Evolutionary conservation across 2,329 filamentous ascomycete genomes (phyloP).

Genomic region (Penicillium verrucosum): DNA sequence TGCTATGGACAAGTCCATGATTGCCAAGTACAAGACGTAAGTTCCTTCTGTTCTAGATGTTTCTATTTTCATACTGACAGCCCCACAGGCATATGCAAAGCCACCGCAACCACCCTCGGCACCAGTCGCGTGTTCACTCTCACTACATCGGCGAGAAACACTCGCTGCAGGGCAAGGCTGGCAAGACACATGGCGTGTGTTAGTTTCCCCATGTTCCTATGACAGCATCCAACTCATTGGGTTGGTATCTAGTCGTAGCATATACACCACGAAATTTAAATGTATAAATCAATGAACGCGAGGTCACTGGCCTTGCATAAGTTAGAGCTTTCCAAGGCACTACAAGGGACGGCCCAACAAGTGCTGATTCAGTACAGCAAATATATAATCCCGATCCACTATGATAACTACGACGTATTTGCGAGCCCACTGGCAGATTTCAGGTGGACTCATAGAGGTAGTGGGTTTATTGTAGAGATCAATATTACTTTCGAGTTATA

Average conservation of each 20-base stretch:
- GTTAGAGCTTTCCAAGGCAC: too few relatives aligned
- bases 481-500: conserved; percentile 54
- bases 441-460: conserved; percentile 52
- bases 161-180: conserved; percentile 81
- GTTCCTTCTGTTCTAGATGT: conserved; percentile 15
- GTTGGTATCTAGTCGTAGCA: neutral
- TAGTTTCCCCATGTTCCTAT: conserved; percentile 36
- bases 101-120: conserved; percentile 54
- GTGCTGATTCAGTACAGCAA: too few relatives aligned
- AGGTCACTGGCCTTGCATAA: too few relatives aligned
- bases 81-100: conserved; percentile 49
- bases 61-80: neutral
- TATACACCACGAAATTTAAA: neutral
- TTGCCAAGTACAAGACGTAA: conserved; percentile 67
- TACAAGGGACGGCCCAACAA: too few relatives aligned
- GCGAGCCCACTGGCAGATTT: conserved; percentile 57
- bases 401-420: conserved; percentile 63
- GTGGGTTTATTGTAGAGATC: conserved; percentile 54
- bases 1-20: conserved; percentile 67
- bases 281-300: neutral
- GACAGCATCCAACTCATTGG: neutral
- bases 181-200: conserved; percentile 86
- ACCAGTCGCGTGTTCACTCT: conserved; percentile 48
- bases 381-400: conserved; percentile 60
- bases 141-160: conserved; percentile 72